phyloP scores from a whole-genome alignment of 148 eudicot genomes.

The Nepenthes gracilis region DNA sequence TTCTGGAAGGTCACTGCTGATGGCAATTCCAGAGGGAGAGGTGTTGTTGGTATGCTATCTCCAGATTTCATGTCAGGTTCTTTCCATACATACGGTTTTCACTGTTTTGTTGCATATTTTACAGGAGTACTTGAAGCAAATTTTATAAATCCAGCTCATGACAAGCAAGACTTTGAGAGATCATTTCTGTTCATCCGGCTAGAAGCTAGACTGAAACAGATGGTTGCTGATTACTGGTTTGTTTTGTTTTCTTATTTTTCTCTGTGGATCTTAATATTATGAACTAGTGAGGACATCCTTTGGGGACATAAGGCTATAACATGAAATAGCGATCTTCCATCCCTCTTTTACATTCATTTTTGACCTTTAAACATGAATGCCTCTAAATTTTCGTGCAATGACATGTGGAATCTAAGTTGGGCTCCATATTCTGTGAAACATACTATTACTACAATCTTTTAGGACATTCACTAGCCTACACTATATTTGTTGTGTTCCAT shows the following conservation, averaged over 20 bases:
- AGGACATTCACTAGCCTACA: too few relatives aligned
- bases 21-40: slow-evolving; percentile 67
- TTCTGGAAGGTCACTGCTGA: slow-evolving; percentile 93
- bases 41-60: slow-evolving; percentile 78
- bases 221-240: slow-evolving; percentile 85
- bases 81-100: neutral
- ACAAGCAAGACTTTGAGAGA: slow-evolving; percentile 98
- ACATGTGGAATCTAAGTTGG: too few relatives aligned
- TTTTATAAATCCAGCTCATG: slow-evolving; percentile 96
- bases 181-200: slow-evolving; percentile 62
- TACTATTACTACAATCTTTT: too few relatives aligned
- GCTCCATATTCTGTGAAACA: too few relatives aligned
- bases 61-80: slow-evolving; percentile 1
- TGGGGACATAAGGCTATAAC: neutral
- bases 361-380: too few relatives aligned
- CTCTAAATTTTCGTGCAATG: too few relatives aligned
- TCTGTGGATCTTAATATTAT: neutral
- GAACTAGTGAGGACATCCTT: neutral
- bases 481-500: too few relatives aligned
- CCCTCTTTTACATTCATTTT: too few relatives aligned
- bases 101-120: slow-evolving; percentile 4
- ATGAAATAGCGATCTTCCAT: too few relatives aligned
- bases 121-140: slow-evolving; percentile 94
- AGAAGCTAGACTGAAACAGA: slow-evolving; percentile 74
- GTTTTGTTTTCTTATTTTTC: slow-evolving; percentile 5